A percentile compares a stretch with the other conserved stretches of the same genome.
Conservation (phyloP, 192 early-diverging fungal species). For the Oehlia diaphana region DNA sequence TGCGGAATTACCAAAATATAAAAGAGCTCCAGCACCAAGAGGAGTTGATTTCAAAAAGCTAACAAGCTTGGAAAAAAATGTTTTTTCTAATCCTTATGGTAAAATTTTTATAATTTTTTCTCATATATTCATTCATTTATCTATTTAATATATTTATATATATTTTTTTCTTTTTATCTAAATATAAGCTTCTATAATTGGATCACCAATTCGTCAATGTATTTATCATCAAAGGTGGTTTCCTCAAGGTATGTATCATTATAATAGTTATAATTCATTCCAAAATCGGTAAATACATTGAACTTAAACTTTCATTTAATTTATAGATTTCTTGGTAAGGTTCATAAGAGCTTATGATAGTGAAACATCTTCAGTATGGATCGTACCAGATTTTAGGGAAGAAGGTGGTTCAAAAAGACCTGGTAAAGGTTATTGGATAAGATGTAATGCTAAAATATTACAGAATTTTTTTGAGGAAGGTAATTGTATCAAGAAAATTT, state of each 20-base stretch:
- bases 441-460: not conserved
- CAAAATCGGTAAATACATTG: not conserved
- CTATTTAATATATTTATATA: not conserved
- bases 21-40: not conserved
- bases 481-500: not conserved
- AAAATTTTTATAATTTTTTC: not conserved
- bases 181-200: not conserved
- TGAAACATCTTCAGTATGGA: conserved; percentile 1
- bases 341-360: conserved; percentile 22
- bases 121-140: not conserved
- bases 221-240: conserved; percentile 18
- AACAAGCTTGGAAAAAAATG: not conserved
- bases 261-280: not conserved
- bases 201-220: not conserved
- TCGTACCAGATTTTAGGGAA: conserved; percentile 10
- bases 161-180: not conserved
- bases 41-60: not conserved
- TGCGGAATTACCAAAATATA: not conserved
- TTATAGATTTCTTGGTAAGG: conserved; percentile 15
- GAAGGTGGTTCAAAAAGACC: conserved; percentile 7
- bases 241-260: not conserved
- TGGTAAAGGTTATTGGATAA: conserved; percentile 8
- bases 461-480: not conserved
- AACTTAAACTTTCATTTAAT: not conserved
- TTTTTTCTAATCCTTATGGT: conserved; percentile 11